These are phyloP conservation scores for Diaporthe amygdali DNA, from an alignment of 2,329 filamentous ascomycete genomes.

Conservation along the genomic window DNA sequence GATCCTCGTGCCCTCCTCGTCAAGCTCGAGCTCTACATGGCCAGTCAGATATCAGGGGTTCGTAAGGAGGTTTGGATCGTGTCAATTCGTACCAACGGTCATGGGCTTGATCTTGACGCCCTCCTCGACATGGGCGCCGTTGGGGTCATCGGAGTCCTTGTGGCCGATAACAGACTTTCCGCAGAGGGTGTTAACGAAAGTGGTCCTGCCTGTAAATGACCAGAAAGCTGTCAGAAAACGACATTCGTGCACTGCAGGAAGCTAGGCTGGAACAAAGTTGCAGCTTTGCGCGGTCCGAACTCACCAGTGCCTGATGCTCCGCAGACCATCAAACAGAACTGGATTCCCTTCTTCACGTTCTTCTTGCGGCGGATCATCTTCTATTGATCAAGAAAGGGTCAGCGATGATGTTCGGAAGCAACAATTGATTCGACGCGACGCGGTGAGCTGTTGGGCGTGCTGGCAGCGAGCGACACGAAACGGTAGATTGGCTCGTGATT, in stretches of 20 bases:
- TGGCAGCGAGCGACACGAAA: not conserved
- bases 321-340: constrained; percentile 99
- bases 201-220: constrained; percentile 77
- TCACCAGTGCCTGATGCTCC: constrained; percentile 97
- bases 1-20: constrained; percentile 98
- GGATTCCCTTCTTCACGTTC: constrained; percentile 99
- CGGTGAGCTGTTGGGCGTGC: not conserved
- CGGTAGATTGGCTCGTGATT: constrained; percentile 17
- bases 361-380: constrained; percentile 99
- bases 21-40: constrained; percentile 81
- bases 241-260: constrained; percentile 14
- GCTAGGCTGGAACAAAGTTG: constrained; percentile 8
- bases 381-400: constrained; percentile 46
- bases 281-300: constrained; percentile 37
- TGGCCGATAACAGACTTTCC: constrained; percentile 88
- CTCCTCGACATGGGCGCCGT: constrained; percentile 89
- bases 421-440: constrained; percentile 22
- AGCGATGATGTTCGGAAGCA: constrained; percentile 31
- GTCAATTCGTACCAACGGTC: constrained; percentile 79
- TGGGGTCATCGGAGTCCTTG: constrained; percentile 92
- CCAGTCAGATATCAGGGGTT: constrained; percentile 30
- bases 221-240: constrained; percentile 22
- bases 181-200: constrained; percentile 99
- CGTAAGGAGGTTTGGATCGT: constrained; percentile 11
- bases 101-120: constrained; percentile 98